Evolutionary conservation across 108 stramenopile species (phyloP).

Genomic region (Nannochloropsis gaditana): DNA sequence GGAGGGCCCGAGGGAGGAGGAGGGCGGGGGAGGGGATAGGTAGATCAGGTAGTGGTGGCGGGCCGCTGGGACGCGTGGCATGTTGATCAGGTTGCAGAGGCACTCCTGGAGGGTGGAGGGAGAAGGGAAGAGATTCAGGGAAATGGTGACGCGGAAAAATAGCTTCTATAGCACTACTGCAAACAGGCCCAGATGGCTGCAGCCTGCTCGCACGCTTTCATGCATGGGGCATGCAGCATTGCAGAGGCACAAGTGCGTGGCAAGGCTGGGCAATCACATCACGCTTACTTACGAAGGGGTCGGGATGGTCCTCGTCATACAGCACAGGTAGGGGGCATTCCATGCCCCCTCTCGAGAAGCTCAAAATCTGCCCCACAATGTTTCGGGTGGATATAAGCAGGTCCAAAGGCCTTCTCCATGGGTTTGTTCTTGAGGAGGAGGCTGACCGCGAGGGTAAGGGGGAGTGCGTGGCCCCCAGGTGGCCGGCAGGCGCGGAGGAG

Average conservation of each 20-base stretch:
- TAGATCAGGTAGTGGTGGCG: constrained; percentile 11
- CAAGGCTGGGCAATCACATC: too few species aligned
- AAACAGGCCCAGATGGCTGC: too few species aligned
- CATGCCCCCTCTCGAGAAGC: not conserved
- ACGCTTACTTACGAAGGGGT: not conserved
- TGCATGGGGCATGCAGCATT: too few species aligned
- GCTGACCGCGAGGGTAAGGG: not conserved
- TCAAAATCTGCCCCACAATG: not conserved
- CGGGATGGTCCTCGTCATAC: constrained; percentile 4
- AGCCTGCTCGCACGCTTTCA: too few species aligned
- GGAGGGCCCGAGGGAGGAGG: not conserved
- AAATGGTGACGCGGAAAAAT: not conserved
- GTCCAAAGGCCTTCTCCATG: not conserved
- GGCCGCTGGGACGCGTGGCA: not conserved
- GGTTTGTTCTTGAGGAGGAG: not conserved
- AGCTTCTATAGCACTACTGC: too few species aligned
- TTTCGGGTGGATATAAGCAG: not conserved
- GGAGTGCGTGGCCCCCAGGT: not conserved
- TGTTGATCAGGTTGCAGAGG: not conserved
- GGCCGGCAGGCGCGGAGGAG: not conserved
- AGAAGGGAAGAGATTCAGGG: not conserved
- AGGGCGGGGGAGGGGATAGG: not conserved
- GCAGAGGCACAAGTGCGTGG: too few species aligned
- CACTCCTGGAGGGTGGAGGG: not conserved
- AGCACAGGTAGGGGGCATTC: not conserved